Conservation (phyloP, 1,284 basidiomycete genomes). For the Fomitopsis betulina region DNA sequence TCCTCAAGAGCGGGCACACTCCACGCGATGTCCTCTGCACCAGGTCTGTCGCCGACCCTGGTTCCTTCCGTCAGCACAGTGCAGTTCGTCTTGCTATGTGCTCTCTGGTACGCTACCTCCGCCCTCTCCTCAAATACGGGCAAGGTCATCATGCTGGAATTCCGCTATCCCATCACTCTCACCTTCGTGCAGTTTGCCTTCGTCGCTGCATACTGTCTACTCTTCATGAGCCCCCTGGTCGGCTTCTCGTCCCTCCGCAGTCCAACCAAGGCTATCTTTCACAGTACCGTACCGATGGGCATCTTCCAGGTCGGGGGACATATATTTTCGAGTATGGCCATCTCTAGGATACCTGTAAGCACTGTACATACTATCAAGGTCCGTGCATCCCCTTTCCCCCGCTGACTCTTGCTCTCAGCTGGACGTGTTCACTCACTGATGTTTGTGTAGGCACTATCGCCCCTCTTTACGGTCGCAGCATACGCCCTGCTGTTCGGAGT, state of each 20-base stretch:
- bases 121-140: constrained; percentile 88
- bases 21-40: constrained; percentile 5
- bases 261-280: constrained; percentile 72
- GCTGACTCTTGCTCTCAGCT: no score
- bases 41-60: constrained; percentile 4
- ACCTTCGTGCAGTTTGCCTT: constrained; percentile 99
- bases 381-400: constrained; percentile 16
- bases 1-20: constrained; percentile 3
- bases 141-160: constrained; percentile 83
- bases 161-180: constrained; percentile 86
- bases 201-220: constrained; percentile 80
- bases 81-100: constrained; percentile 64
- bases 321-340: constrained; percentile 95
- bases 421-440: not conserved
- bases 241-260: constrained; percentile 62
- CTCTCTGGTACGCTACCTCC: constrained; percentile 80
- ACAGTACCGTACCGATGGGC: constrained; percentile 87
- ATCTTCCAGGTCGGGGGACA: constrained; percentile 96
- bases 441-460: constrained; percentile 78
- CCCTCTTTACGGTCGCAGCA: constrained; percentile 93
- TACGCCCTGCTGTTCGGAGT: constrained; percentile 93
- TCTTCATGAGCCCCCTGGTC: constrained; percentile 73
- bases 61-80: constrained; percentile 28
- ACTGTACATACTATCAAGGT: constrained; percentile 99
- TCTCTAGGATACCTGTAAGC: constrained; percentile 92